Percentiles rank a stretch among this genome's conserved stretches.
Conservation (phyloP, 2,329 filamentous ascomycete genomes). For the Didymella keratinophila region DNA sequence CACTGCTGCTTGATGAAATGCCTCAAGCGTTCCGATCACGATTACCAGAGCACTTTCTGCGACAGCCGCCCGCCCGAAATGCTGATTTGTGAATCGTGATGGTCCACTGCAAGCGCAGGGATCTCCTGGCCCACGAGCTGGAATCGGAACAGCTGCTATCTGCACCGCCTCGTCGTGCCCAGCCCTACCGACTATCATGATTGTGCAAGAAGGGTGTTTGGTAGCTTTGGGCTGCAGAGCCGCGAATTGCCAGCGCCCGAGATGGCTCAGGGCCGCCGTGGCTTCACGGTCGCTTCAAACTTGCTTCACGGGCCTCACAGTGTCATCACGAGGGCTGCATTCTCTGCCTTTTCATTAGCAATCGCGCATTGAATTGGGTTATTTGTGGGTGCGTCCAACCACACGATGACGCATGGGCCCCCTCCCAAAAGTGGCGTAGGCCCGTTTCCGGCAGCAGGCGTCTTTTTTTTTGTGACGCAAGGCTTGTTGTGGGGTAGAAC, state of each 20-base stretch:
- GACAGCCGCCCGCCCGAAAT: constrained; percentile 37
- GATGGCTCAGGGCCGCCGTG: not conserved
- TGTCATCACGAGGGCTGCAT: constrained; percentile 20
- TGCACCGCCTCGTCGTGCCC: constrained; percentile 34
- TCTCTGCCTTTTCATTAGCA: constrained; percentile 19
- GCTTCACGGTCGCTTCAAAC: constrained; percentile 11
- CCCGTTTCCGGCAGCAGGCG: constrained; percentile 28
- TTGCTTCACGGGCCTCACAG: constrained; percentile 9
- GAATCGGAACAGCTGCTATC: constrained; percentile 36
- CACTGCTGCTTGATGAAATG: constrained; percentile 25
- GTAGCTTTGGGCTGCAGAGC: constrained; percentile 17
- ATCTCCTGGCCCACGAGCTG: constrained; percentile 34
- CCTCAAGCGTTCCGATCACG: constrained; percentile 25
- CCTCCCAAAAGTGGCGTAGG: constrained; percentile 22
- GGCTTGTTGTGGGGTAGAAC: constrained; percentile 23
- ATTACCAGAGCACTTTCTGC: constrained; percentile 13
- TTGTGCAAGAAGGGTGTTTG: constrained; percentile 7
- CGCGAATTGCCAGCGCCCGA: constrained; percentile 24
- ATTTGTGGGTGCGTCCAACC: constrained; percentile 23
- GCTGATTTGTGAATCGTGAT: constrained; percentile 26
- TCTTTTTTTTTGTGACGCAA: constrained; percentile 25
- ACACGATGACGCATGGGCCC: constrained; percentile 28
- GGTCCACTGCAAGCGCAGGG: constrained; percentile 25
- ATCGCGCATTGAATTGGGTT: constrained; percentile 17
- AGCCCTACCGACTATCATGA: constrained; percentile 29